Conservation (phyloP, 768 basidiomycete species). For the Scleroderma citrinum region DNA sequence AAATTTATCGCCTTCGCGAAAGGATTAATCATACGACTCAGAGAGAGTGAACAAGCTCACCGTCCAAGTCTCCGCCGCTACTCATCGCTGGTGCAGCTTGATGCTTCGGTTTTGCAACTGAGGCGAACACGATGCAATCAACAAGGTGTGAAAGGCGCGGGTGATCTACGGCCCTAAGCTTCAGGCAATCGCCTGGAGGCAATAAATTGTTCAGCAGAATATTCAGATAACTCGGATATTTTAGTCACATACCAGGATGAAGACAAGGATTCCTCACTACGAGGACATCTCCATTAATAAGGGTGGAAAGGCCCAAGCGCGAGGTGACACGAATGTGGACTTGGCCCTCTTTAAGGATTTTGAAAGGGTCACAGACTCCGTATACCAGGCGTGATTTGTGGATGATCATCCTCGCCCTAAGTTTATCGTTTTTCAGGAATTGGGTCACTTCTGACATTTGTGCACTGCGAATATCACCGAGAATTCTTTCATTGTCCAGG, state of each 20-base stretch:
- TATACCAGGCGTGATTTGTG: slow-evolving; percentile 57
- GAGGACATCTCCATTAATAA: slow-evolving; percentile 55
- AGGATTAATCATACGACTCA: neutral
- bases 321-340: slow-evolving; percentile 56
- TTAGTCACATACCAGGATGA: slow-evolving; percentile 51
- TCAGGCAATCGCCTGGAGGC: slow-evolving; percentile 54
- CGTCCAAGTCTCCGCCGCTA: slow-evolving; percentile 62
- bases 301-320: slow-evolving; percentile 47
- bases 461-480: slow-evolving; percentile 33
- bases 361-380: slow-evolving; percentile 64
- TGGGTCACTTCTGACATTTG: slow-evolving; percentile 48
- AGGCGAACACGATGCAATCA: slow-evolving; percentile 65
- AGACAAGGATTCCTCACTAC: slow-evolving; percentile 66
- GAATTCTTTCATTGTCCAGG: slow-evolving; percentile 39
- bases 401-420: slow-evolving; percentile 53
- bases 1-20: slow-evolving; percentile 49
- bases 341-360: slow-evolving; percentile 56
- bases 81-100: slow-evolving; percentile 66
- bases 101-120: slow-evolving; percentile 48
- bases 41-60: slow-evolving; percentile 17
- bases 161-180: slow-evolving; percentile 52
- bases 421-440: slow-evolving; percentile 49
- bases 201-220: neutral
- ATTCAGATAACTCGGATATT: no score
- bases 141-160: slow-evolving; percentile 48